These are phyloP conservation scores for Talaromyces sp. DNA, from an alignment of 2,329 filamentous ascomycete species.

Conservation along the genomic window DNA sequence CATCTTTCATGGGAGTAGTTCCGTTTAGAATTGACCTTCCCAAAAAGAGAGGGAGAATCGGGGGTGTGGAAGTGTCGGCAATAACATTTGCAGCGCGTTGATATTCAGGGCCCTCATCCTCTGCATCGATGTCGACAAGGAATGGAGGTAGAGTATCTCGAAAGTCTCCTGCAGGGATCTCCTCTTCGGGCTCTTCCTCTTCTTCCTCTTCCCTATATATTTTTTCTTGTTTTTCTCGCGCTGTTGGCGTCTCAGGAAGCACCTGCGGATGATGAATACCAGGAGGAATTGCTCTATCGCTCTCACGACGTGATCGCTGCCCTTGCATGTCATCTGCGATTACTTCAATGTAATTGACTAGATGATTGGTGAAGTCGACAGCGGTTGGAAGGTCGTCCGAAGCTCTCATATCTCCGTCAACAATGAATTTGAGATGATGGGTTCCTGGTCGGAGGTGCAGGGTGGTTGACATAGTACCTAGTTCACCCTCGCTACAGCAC, in stretches of 20 bases:
- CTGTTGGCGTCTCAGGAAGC: conserved; percentile 29
- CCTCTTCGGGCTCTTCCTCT: conserved; percentile 47
- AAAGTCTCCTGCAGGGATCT: conserved; percentile 56
- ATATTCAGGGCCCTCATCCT: conserved; percentile 71
- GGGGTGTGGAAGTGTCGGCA: conserved; percentile 74
- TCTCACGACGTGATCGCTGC: conserved; percentile 26
- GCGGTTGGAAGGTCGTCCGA: conserved; percentile 84
- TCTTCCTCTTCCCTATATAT: conserved; percentile 42
- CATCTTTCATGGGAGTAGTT: conserved; percentile 88
- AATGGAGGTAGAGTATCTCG: conserved; percentile 74
- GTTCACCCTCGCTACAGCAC: conserved; percentile 35
- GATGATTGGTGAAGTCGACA: conserved; percentile 94
- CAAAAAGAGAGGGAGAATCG: conserved; percentile 81
- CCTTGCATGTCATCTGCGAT: conserved; percentile 61
- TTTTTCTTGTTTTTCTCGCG: conserved; percentile 26
- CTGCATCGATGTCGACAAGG: conserved; percentile 74
- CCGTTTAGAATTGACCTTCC: conserved; percentile 93
- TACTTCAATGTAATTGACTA: conserved; percentile 98
- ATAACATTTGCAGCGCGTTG: conserved; percentile 69
- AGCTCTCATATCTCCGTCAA: conserved; percentile 88
- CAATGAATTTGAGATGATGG: conserved; percentile 93
- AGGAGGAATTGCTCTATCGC: conserved; percentile 29
- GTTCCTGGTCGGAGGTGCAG: conserved; percentile 87
- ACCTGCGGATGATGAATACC: conserved; percentile 42
- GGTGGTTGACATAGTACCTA: conserved; percentile 65